phyloP scores from a whole-genome alignment of 2,329 filamentous ascomycete genomes.

The Colletotrichum sp. region DNA sequence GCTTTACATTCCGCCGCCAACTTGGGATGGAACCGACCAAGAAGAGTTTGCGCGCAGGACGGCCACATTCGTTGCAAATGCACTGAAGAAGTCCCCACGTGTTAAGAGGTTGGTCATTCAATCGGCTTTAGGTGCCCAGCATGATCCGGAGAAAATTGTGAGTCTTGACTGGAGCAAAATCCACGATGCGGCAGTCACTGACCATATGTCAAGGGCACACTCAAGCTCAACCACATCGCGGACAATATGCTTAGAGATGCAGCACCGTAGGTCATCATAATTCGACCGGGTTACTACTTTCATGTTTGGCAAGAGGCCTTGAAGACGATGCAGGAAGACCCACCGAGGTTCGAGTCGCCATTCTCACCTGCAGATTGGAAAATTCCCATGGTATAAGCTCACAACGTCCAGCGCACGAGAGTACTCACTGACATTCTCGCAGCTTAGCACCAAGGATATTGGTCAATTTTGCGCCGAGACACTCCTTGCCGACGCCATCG shows the following conservation, averaged over 20 bases:
- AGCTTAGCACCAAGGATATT: slow-evolving; percentile 29
- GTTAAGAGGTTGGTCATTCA: slow-evolving; percentile 27
- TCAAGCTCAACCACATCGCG: slow-evolving; percentile 25
- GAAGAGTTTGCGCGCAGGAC: slow-evolving; percentile 28
- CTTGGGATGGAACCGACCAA: slow-evolving; percentile 27
- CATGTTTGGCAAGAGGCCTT: slow-evolving; percentile 21
- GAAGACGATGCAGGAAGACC: slow-evolving; percentile 21
- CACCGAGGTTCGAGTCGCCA: slow-evolving; percentile 28
- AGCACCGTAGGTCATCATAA: slow-evolving; percentile 24
- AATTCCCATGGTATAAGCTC: slow-evolving; percentile 32
- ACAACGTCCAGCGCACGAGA: background rate
- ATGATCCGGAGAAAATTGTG: slow-evolving; percentile 30
- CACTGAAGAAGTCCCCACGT: slow-evolving; percentile 15
- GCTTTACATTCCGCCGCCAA: slow-evolving; percentile 36
- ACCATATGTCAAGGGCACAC: slow-evolving; percentile 26
- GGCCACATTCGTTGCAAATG: slow-evolving; percentile 26
- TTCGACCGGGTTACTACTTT: slow-evolving; percentile 20
- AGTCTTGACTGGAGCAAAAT: background rate
- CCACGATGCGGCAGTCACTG: background rate
- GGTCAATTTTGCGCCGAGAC: slow-evolving; percentile 27
- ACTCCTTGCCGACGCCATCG: slow-evolving; percentile 20
- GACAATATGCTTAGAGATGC: slow-evolving; percentile 21
- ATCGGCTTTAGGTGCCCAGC: slow-evolving; percentile 32
- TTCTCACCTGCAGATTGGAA: slow-evolving; percentile 29
- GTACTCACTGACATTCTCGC: fast-evolving